These are phyloP conservation scores for Sporodiniella umbellata DNA, from an alignment of 371 early-diverging fungal species.

Conservation along the genomic window DNA sequence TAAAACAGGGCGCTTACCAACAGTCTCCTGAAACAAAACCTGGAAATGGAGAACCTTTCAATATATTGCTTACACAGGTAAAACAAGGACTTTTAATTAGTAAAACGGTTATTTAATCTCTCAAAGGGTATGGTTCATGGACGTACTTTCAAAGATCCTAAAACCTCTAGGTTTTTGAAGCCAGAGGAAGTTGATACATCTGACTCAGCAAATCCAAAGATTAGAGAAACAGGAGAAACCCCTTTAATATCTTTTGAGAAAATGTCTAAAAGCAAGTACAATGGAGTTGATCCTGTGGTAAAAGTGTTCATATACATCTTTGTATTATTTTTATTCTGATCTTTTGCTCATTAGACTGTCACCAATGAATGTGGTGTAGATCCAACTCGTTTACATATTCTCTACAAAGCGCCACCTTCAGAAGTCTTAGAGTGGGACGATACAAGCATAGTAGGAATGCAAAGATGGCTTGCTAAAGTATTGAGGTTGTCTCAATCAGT, in stretches of 20 bases:
- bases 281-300: slow-evolving; percentile 88
- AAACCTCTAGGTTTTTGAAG: slow-evolving; percentile 75
- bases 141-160: slow-evolving; percentile 76
- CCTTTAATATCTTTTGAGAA: slow-evolving; percentile 80
- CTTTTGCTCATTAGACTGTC: slow-evolving; percentile 46
- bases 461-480: slow-evolving; percentile 73
- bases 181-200: slow-evolving; percentile 71
- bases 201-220: slow-evolving; percentile 53
- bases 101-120: not conserved
- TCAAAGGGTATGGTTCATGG: slow-evolving; percentile 96
- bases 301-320: slow-evolving; percentile 1
- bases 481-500: slow-evolving; percentile 29
- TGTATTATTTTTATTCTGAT: not conserved
- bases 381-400: slow-evolving; percentile 82
- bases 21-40: slow-evolving; percentile 34
- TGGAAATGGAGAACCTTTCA: slow-evolving; percentile 82
- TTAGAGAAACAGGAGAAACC: slow-evolving; percentile 59
- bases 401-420: slow-evolving; percentile 87
- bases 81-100: too few species aligned
- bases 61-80: slow-evolving; percentile 78
- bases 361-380: slow-evolving; percentile 78
- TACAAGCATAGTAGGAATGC: slow-evolving; percentile 87
- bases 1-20: slow-evolving; percentile 48
- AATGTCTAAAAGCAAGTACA: slow-evolving; percentile 95
- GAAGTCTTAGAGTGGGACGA: slow-evolving; percentile 94